These are phyloP conservation scores for Zygnema circumcarinatum DNA, from an alignment of 139 green algal genomes.

Conservation along the genomic window DNA sequence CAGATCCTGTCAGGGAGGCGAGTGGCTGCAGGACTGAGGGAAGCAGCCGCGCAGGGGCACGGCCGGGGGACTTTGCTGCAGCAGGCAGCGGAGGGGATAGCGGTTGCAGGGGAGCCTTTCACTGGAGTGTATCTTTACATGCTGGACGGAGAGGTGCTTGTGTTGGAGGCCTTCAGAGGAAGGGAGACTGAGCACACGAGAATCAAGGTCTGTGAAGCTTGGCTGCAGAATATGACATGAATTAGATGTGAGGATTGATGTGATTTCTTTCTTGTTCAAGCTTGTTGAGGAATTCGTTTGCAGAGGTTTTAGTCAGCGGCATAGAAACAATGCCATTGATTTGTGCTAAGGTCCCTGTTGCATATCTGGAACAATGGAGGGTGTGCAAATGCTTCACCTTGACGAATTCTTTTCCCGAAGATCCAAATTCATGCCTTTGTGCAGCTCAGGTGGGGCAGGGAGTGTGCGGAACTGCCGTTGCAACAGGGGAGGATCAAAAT, in stretches of 20 bases:
- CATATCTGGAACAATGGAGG: too few species aligned
- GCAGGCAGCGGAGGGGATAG: not conserved
- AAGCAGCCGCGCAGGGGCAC: not conserved
- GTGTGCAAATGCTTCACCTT: too few species aligned
- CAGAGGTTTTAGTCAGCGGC: too few species aligned
- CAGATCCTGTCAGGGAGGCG: not conserved
- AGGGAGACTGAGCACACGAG: not conserved
- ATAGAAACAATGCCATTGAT: too few species aligned
- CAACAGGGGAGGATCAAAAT: not conserved
- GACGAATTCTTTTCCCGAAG: too few species aligned
- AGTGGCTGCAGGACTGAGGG: not conserved
- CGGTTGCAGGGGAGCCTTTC: not conserved
- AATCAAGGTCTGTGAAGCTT: too few species aligned
- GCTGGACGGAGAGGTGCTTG: not conserved
- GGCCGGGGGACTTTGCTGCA: not conserved
- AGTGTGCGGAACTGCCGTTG: not conserved
- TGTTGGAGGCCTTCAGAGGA: not conserved
- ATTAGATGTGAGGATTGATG: too few species aligned
- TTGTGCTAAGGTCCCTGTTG: too few species aligned
- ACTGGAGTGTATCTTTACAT: not conserved
- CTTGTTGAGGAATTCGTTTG: too few species aligned
- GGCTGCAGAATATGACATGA: too few species aligned
- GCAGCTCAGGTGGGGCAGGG: not conserved
- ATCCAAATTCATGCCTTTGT: too few species aligned
- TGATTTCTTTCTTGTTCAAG: too few species aligned